These are phyloP conservation scores for Trichoderma endophyticum DNA, from an alignment of 2,329 filamentous ascomycete species.

Conservation along the genomic window DNA sequence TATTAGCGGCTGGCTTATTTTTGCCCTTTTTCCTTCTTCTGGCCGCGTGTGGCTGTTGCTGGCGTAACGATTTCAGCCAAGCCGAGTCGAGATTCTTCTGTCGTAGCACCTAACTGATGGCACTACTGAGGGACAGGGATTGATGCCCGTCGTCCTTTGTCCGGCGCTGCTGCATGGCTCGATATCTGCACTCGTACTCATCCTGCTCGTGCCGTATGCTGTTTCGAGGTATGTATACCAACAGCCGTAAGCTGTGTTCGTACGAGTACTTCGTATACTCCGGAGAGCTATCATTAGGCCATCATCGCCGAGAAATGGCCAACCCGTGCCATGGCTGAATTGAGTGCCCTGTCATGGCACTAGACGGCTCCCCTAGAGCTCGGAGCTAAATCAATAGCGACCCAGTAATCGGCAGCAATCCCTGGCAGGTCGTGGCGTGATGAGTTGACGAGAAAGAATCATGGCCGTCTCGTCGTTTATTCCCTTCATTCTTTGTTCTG, in stretches of 20 bases:
- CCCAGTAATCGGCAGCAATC: constrained; percentile 11
- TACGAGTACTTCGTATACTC: neutral
- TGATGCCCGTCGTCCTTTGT: neutral
- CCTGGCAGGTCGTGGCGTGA: constrained; percentile 14
- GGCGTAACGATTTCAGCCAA: constrained; percentile 6
- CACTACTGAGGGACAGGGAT: neutral
- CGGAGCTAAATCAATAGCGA: constrained; percentile 12
- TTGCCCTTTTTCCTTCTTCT: neutral
- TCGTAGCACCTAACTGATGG: constrained; percentile 1
- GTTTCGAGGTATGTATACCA: neutral
- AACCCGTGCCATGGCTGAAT: neutral
- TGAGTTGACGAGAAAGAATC: neutral
- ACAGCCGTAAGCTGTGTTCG: neutral
- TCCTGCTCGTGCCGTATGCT: neutral
- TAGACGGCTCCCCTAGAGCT: neutral
- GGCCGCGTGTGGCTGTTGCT: constrained; percentile 10
- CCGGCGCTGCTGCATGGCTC: neutral
- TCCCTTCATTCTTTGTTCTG: neutral
- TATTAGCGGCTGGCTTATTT: constrained; percentile 4
- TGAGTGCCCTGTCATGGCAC: neutral
- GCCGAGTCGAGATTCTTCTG: constrained; percentile 1
- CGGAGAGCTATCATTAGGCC: neutral
- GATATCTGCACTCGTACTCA: neutral
- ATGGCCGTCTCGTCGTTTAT: neutral
- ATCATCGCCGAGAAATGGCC: neutral